phyloP scores from a whole-genome alignment of 1,284 basidiomycete genomes.

The Trichosporon asahii region DNA sequence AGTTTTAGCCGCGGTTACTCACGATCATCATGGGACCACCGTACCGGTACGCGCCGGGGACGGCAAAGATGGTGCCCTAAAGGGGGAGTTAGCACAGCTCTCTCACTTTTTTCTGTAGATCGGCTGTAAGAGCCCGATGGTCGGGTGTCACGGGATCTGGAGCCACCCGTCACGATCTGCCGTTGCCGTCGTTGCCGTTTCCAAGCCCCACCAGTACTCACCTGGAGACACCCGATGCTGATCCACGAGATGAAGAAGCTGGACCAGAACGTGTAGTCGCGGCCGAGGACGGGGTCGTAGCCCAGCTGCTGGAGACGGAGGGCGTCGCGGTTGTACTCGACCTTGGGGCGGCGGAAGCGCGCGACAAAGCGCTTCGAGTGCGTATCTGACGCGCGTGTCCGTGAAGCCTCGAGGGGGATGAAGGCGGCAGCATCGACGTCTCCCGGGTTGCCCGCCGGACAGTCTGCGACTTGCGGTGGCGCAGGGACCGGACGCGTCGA shows the following conservation, averaged over 20 bases:
- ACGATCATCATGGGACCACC: constrained; percentile 50
- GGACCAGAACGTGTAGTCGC: constrained; percentile 51
- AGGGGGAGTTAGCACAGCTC: neutral
- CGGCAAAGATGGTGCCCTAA: constrained; percentile 48
- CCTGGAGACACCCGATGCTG: constrained; percentile 47
- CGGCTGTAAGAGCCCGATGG: neutral
- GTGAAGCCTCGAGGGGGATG: constrained; percentile 9
- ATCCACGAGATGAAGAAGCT: constrained; percentile 45
- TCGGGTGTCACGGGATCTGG: neutral
- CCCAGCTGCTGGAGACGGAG: constrained; percentile 46
- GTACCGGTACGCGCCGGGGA: constrained; percentile 45
- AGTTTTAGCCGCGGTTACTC: constrained; percentile 14
- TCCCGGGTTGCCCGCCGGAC: neutral
- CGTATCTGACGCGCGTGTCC: constrained; percentile 8
- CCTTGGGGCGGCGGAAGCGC: constrained; percentile 13
- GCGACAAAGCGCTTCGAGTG: neutral
- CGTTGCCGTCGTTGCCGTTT: neutral
- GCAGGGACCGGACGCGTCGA: constrained; percentile 39
- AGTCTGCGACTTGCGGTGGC: constrained; percentile 23
- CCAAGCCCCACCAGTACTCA: constrained; percentile 21
- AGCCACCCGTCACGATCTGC: neutral
- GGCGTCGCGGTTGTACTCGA: constrained; percentile 41
- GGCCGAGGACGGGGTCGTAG: constrained; percentile 48
- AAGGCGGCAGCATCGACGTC: neutral
- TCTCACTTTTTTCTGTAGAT: neutral